Percentiles rank a stretch among this genome's conserved stretches.
phyloP scores from a whole-genome alignment of 179 eudicot genomes.

The Beta macrorhiza region DNA sequence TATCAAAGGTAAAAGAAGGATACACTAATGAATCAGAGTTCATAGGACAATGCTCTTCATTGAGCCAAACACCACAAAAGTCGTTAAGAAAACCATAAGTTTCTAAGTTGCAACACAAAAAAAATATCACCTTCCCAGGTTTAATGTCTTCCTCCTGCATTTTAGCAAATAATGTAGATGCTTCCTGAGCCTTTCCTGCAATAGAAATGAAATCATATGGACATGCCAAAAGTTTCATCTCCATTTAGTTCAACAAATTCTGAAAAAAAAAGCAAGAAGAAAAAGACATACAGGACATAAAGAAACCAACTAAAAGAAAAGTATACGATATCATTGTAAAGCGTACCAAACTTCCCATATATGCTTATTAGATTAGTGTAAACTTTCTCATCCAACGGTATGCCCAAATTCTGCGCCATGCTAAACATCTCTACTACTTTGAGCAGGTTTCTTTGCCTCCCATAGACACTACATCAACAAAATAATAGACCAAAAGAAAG shows the following conservation, averaged over 20 bases:
- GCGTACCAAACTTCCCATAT: slow-evolving; percentile 75
- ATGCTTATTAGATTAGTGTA: slow-evolving; percentile 58
- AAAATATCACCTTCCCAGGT: slow-evolving; percentile 66
- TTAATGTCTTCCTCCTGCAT: slow-evolving; percentile 80
- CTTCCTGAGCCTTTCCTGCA: slow-evolving; percentile 70
- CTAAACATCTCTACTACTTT: slow-evolving; percentile 69
- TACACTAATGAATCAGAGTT: background rate
- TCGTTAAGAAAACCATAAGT: background rate
- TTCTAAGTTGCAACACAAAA: background rate
- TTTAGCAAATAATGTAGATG: slow-evolving; percentile 56
- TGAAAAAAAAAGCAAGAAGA: background rate
- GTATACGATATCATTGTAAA: background rate
- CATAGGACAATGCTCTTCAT: background rate
- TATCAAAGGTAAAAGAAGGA: background rate
- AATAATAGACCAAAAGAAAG: background rate
- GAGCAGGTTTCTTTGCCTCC: slow-evolving; percentile 58
- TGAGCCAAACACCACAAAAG: no score
- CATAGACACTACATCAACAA: slow-evolving; percentile 68
- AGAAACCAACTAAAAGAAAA: background rate
- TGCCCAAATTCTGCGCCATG: slow-evolving; percentile 42
- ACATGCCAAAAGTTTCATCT: background rate
- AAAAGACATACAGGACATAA: background rate
- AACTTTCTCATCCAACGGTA: slow-evolving; percentile 60
- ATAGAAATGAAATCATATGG: slow-evolving; percentile 23
- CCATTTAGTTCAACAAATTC: background rate